Base-by-base conservation (phyloP, 306 rosid genomes). In the Quercus wislizeni region DNA sequence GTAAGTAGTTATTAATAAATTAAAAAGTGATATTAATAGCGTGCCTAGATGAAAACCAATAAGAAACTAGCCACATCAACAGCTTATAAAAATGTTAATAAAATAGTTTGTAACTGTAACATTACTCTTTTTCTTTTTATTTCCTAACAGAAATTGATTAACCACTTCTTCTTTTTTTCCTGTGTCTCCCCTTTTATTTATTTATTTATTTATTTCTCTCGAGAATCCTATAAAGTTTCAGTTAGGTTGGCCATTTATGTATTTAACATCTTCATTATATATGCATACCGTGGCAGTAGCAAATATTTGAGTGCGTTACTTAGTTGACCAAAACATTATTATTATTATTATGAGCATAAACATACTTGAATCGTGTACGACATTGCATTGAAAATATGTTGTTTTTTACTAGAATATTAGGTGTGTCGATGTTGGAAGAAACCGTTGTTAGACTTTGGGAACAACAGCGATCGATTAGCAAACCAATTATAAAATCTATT, bases 41-140 rank as follows among this genome's bases (percentile, higher is more conserved):
- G 1, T 35, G 8, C 0, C 0, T 35, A 35, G 2, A 35, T 35
- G 1, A 35, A 35, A 35, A 35, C 41, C 2, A 35, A 35, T 35
- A 35, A 35, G 2, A 35, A 35, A 35, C 8, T 35, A 2, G 0
- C 0, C 2, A 35, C 41, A 35, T 35, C 2, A 35, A 35, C 8
- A 5, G 2, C 1, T 35, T 35, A 35, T 35, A 35, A 5, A 35
- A 35, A 35, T 35, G 7, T 35, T 35, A 0, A 0, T 35, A 35
- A 35, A 5, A 35, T 35, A 35, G 2, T 35, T 35, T 35, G 0
- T 35, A 0, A 1, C 8, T 5, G 7, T 35, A 1, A 0, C 2
- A 35, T 35, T 35, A 35, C 41, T 35, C 2, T 35, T 41, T 41
- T 41, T 41, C 46, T 41, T 41, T 41, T 41, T 0, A 41, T 41